Conservation (phyloP, 73 alveolate genomes). For the Paramecium octaurelia region DNA sequence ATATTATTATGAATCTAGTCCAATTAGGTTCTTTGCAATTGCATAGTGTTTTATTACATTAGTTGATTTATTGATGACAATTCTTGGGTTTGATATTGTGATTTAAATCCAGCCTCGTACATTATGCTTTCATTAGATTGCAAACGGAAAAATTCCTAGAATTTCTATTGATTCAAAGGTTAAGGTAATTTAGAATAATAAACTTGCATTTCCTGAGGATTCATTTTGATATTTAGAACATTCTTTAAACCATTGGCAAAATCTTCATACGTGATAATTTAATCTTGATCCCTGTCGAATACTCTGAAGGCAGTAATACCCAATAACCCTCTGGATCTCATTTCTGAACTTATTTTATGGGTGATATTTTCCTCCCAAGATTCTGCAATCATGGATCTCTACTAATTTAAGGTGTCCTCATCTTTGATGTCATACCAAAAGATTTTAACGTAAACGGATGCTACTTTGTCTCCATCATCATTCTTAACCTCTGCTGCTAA, state of each 20-base stretch:
- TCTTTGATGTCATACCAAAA: conserved; percentile 30
- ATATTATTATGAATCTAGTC: neutral
- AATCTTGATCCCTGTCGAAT: conserved; percentile 61
- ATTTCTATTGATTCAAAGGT: conserved; percentile 20
- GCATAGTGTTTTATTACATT: neutral
- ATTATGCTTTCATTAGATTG: neutral
- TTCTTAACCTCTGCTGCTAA: neutral
- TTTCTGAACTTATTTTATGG: conserved; percentile 21
- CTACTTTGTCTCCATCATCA: conserved; percentile 43
- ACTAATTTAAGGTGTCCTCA: neutral
- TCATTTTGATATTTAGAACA: neutral
- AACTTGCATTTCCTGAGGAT: neutral
- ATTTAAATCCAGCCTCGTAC: neutral
- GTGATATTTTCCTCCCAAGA: conserved; percentile 57
- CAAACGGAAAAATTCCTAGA: neutral
- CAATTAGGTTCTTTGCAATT: neutral
- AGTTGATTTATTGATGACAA: neutral
- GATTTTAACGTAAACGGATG: neutral
- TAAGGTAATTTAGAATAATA: conserved; percentile 20
- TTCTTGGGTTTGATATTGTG: neutral
- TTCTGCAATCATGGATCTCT: conserved; percentile 49
- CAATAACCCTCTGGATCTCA: conserved; percentile 58
- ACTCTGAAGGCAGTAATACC: conserved; percentile 55
- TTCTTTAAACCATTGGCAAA: conserved; percentile 47
- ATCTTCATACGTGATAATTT: conserved; percentile 46